These are phyloP conservation scores for Vanrija humicola DNA, from an alignment of 1,284 basidiomycete genomes.

Conservation along the genomic window DNA sequence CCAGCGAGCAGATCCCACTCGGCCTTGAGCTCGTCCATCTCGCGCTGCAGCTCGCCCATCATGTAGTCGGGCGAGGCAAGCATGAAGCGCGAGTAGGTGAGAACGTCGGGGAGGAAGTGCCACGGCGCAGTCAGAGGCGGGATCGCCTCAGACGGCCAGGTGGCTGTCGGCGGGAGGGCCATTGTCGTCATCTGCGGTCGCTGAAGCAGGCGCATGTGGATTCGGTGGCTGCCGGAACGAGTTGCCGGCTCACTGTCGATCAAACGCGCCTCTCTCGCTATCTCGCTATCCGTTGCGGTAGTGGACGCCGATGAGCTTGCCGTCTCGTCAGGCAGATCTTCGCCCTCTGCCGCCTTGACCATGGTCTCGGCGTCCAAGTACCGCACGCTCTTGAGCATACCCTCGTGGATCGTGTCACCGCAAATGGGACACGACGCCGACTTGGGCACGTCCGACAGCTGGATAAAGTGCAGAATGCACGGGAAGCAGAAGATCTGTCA, in stretches of 20 bases:
- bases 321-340: constrained; percentile 13
- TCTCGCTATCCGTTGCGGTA: too few relatives aligned
- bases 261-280: constrained; percentile 10
- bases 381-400: constrained; percentile 85
- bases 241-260: constrained; percentile 38
- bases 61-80: constrained; percentile 85
- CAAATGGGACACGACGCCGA: constrained; percentile 94
- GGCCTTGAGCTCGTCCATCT: constrained; percentile 63
- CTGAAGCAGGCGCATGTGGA: constrained; percentile 86
- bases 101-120: constrained; percentile 91
- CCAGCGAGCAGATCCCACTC: constrained; percentile 59
- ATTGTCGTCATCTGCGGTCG: constrained; percentile 91
- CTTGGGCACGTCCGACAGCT: constrained; percentile 70
- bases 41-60: constrained; percentile 64
- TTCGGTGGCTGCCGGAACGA: constrained; percentile 23
- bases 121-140: constrained; percentile 83
- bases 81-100: constrained; percentile 89
- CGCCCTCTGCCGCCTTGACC: constrained; percentile 29
- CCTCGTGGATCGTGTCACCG: constrained; percentile 85
- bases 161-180: constrained; percentile 83
- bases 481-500: constrained; percentile 78
- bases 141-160: constrained; percentile 92
- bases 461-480: constrained; percentile 88
- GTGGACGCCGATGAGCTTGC: not conserved
- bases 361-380: constrained; percentile 47